Evolutionary conservation across 768 basidiomycete genomes (phyloP).

Genomic region (Sarcomyxa edulis): DNA sequence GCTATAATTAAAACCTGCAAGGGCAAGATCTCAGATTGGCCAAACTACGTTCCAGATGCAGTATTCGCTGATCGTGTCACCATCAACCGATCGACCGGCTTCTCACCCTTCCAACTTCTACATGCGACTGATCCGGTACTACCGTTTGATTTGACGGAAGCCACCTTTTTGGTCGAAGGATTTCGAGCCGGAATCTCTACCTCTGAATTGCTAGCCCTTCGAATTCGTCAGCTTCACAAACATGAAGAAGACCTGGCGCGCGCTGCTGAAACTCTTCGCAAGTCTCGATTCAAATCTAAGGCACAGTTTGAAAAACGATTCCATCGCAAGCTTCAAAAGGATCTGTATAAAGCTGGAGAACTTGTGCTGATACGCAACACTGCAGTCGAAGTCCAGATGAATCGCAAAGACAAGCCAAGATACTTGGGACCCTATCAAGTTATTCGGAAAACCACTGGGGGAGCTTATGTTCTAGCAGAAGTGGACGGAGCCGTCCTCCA

Average conservation of each 20-base stretch:
- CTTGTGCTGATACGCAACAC: constrained; percentile 21
- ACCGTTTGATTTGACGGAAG: constrained; percentile 25
- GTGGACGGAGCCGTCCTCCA: constrained; percentile 7
- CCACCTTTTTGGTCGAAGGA: constrained; percentile 22
- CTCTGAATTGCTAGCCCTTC: constrained; percentile 14
- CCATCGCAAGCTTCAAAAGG: not conserved
- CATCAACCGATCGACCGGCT: constrained; percentile 13
- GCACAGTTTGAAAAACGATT: constrained; percentile 16
- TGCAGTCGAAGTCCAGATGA: constrained; percentile 12
- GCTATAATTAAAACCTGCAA: constrained; percentile 21
- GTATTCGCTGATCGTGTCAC: constrained; percentile 17
- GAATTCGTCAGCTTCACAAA: constrained; percentile 19
- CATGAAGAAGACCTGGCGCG: constrained; percentile 11
- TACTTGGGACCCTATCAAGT: constrained; percentile 23
- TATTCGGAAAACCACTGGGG: constrained; percentile 8
- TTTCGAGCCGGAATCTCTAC: constrained; percentile 8
- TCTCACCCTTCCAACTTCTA: constrained; percentile 16
- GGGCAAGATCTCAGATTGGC: too few species aligned
- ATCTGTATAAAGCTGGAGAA: constrained; percentile 3
- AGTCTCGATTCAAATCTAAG: constrained; percentile 14
- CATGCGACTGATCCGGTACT: constrained; percentile 23
- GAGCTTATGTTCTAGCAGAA: constrained; percentile 10
- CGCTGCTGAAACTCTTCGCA: constrained; percentile 12
- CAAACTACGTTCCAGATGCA: too few species aligned
- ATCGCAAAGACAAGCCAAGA: constrained; percentile 14